Base-by-base conservation (phyloP, 805 yeast genomes). In the Yamadazyma paraphyllophila region DNA sequence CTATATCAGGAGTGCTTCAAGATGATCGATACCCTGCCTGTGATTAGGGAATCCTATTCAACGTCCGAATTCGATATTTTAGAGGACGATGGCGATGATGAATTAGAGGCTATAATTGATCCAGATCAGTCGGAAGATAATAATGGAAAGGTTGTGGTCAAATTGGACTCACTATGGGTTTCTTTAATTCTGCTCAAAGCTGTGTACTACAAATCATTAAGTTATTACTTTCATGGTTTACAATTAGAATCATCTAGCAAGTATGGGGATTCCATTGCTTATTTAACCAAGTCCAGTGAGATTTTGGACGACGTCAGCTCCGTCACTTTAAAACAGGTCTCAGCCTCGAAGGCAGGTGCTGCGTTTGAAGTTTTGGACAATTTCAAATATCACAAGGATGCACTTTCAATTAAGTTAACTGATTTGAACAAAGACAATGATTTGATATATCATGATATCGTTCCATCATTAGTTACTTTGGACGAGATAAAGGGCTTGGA, bases 351-450 rank as follows among this genome's bases (percentile, higher is more conserved):
- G 6, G 24, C 59, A 4, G 60, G 56, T 2, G 66, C 61, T 7
- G 62, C 57, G 11, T 70, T 66, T 51, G 74, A 67, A 29, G 47
- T 71, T 36, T 57, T 71, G 45, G 77, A 71, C 46, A 68, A 66
- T 46, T 65, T 57, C 53, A 71, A 71, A 49, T 69, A 59, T 44
- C 77, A 71, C 44, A 67, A 66, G 44, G 75, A 71, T 50, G 69
- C 70, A 0, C 56, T 65, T 43, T 50, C 43, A 1, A 71, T 71
- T 41, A 71, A 71, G 41, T 54, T 71, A 40, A 51, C 52, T 9
- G 76, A 70, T 24, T 52, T 88, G 54, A 81, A 77, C 20, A 89
- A 86, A 53, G 98, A 92, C 59, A 92, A 92, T 58, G 97, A 92
- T 60, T 84, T 81, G 55, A 88, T 92, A 31, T 92, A 88, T 59